Evolutionary conservation across 306 rosid species (phyloP).

Genomic region (Alnus rubra): DNA sequence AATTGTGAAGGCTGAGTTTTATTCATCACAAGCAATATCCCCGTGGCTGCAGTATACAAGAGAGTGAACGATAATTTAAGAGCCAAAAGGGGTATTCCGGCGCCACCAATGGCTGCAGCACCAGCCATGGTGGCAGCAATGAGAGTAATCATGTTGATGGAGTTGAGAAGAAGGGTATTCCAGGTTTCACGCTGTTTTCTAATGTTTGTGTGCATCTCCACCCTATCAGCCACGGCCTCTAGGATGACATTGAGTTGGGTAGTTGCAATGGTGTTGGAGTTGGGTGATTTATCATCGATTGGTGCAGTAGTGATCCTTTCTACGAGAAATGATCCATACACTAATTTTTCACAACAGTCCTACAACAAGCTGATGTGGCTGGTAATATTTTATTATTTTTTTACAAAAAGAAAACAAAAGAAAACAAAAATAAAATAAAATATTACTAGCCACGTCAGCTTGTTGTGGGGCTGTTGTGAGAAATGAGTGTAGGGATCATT

Average conservation of each 20-base stretch:
- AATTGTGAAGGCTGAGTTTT: conserved; percentile 84
- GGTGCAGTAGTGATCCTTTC: background rate
- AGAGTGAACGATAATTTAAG: conserved; percentile 57
- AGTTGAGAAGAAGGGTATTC: conserved; percentile 61
- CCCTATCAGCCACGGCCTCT: conserved; percentile 57
- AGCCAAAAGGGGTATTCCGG: conserved; percentile 38
- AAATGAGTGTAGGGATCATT: too few species aligned
- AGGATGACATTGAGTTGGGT: conserved; percentile 50
- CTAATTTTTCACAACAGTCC: too few species aligned
- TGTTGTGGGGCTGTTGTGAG: too few species aligned
- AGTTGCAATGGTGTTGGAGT: background rate
- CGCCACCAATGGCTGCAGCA: conserved; percentile 30
- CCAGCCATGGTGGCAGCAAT: conserved; percentile 65
- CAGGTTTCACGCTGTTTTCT: conserved; percentile 68
- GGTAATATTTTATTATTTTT: too few species aligned
- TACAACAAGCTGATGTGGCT: too few species aligned
- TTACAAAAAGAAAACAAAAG: too few species aligned
- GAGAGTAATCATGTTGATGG: conserved; percentile 79
- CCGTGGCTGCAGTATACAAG: conserved; percentile 63
- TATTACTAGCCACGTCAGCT: too few species aligned
- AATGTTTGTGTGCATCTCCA: conserved; percentile 71
- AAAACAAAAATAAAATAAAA: too few species aligned
- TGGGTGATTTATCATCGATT: background rate
- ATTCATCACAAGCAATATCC: conserved; percentile 57
- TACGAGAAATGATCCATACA: too few species aligned